Percentiles rank a stretch among this genome's conserved stretches.
Conservation (phyloP, 2,329 filamentous ascomycete genomes). For the Diaporthe helianthi region DNA sequence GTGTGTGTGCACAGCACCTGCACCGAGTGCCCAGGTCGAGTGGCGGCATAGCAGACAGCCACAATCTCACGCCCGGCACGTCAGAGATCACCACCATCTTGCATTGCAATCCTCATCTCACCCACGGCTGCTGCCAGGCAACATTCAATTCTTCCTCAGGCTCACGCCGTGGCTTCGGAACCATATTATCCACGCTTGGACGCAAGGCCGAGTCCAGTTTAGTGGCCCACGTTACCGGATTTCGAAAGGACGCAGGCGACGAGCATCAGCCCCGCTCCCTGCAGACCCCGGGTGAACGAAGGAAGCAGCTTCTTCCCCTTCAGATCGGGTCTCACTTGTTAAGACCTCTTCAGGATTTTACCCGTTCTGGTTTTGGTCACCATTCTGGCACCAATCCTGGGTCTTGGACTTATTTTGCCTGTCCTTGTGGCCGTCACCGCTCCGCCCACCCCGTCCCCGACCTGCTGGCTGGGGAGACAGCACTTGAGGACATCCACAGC, state of each 20-base stretch:
- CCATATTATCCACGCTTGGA: slow-evolving; percentile 22
- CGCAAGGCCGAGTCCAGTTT: background rate
- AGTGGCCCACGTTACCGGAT: background rate
- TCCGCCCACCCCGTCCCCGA: slow-evolving; percentile 22
- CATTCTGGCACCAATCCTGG: background rate
- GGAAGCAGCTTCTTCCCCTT: slow-evolving; percentile 1
- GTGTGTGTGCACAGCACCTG: too few species aligned
- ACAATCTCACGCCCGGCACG: background rate
- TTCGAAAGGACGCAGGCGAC: slow-evolving; percentile 16
- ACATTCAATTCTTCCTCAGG: slow-evolving; percentile 10
- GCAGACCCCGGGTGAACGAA: slow-evolving; percentile 28
- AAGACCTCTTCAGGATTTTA: slow-evolving; percentile 15
- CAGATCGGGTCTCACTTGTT: slow-evolving; percentile 20
- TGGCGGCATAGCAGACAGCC: background rate
- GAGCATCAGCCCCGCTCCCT: slow-evolving; percentile 24
- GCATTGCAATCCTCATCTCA: slow-evolving; percentile 12
- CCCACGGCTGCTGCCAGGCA: background rate
- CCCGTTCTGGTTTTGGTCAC: slow-evolving; percentile 25
- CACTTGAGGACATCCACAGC: background rate
- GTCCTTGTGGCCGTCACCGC: background rate
- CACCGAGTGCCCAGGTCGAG: background rate
- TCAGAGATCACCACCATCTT: background rate
- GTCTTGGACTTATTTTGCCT: background rate
- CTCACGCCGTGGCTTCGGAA: slow-evolving; percentile 6
- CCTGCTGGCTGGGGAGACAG: slow-evolving; percentile 17